Percentiles rank a stretch among this genome's conserved stretches.
Evolutionary conservation across 768 basidiomycete species (phyloP).

Genomic region (Suillus placidus): DNA sequence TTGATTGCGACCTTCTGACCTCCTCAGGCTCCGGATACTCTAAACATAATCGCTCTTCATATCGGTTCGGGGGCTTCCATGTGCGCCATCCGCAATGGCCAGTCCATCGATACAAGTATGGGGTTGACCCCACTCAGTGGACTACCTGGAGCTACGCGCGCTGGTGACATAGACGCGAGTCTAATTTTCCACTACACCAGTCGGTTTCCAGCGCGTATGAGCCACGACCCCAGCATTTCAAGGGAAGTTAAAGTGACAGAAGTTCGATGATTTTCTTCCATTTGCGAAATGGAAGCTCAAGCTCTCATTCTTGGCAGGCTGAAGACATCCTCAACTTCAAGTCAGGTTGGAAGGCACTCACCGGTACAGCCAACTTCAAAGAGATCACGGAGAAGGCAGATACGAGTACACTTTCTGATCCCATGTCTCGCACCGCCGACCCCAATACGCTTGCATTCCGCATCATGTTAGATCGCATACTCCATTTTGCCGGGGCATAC

Average conservation of each 20-base stretch:
- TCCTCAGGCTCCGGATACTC: slow-evolving; percentile 42
- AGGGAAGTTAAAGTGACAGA: slow-evolving; percentile 56
- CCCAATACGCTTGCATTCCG: slow-evolving; percentile 68
- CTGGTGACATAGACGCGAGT: slow-evolving; percentile 81
- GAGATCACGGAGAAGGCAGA: slow-evolving; percentile 55
- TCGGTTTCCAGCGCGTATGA: slow-evolving; percentile 52
- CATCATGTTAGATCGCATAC: slow-evolving; percentile 76
- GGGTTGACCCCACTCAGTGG: slow-evolving; percentile 89
- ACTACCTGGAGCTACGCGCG: slow-evolving; percentile 85
- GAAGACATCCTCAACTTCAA: slow-evolving; percentile 76
- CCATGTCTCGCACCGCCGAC: slow-evolving; percentile 28
- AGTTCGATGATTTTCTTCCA: slow-evolving; percentile 27
- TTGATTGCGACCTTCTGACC: neutral
- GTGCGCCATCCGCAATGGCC: slow-evolving; percentile 73
- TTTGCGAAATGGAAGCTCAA: slow-evolving; percentile 3
- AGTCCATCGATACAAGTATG: slow-evolving; percentile 87
- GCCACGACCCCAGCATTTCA: slow-evolving; percentile 51
- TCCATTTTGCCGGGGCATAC: slow-evolving; percentile 75
- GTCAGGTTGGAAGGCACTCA: slow-evolving; percentile 76
- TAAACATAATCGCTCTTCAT: slow-evolving; percentile 83
- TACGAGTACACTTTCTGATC: slow-evolving; percentile 20
- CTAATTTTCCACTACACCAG: slow-evolving; percentile 82
- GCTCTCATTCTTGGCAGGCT: slow-evolving; percentile 42
- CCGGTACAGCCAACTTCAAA: slow-evolving; percentile 84
- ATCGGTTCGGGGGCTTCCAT: slow-evolving; percentile 90